phyloP scores from a whole-genome alignment of 2,329 filamentous ascomycete genomes.

The Falciphora oryzae region DNA sequence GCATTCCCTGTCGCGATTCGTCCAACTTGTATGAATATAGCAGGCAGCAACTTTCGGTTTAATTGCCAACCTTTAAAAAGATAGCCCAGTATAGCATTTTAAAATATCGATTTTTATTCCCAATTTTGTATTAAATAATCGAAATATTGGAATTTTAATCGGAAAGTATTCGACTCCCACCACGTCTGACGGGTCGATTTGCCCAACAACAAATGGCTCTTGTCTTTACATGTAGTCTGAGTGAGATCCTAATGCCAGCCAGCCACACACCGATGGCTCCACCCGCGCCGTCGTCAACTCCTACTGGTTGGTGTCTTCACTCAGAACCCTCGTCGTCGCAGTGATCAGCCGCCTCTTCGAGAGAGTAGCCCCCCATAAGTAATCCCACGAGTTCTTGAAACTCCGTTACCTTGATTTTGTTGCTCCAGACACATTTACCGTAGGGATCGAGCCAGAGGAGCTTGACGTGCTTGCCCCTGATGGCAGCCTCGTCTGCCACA shows the following conservation, averaged over 20 bases:
- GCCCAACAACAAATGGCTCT: too few species aligned
- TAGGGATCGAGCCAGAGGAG: background rate
- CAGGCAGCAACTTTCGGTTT: too few species aligned
- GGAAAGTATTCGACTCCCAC: too few species aligned
- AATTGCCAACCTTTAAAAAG: too few species aligned
- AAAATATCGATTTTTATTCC: too few species aligned
- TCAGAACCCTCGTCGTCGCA: background rate
- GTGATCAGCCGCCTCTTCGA: background rate
- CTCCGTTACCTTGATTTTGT: slow-evolving; percentile 1
- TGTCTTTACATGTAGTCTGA: too few species aligned
- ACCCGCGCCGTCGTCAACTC: background rate
- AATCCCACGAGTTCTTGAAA: background rate
- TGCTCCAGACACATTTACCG: slow-evolving; percentile 4
- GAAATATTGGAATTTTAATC: too few species aligned
- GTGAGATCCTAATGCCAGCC: background rate
- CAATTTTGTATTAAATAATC: too few species aligned
- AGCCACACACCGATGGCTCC: background rate
- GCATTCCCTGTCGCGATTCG: too few species aligned
- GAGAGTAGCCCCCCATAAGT: background rate
- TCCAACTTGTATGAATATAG: too few species aligned
- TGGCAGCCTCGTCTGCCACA: background rate
- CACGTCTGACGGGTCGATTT: too few species aligned
- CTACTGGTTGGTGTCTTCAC: background rate
- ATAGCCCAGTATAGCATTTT: too few species aligned
- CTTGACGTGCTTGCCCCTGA: slow-evolving; percentile 2